phyloP scores from a whole-genome alignment of 257 asterid species.

The Solanum megistacrolobum region DNA sequence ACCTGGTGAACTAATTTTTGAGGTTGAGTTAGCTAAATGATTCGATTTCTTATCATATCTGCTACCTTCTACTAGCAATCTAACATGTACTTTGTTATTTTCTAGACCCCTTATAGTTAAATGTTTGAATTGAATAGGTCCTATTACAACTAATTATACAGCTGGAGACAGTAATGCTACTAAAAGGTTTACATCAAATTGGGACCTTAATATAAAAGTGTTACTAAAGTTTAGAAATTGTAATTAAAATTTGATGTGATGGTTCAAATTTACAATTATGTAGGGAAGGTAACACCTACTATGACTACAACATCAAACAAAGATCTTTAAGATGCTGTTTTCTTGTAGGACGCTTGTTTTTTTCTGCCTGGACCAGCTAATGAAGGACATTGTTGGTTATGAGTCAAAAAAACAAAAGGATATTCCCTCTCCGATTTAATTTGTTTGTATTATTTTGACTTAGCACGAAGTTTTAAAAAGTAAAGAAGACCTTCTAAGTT shows the following conservation, averaged over 20 bases:
- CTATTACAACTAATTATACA: neutral
- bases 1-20: neutral
- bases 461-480: neutral
- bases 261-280: neutral
- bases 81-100: neutral
- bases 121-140: neutral
- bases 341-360: slow-evolving; percentile 19
- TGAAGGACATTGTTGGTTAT: neutral
- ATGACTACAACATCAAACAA: neutral
- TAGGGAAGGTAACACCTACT: slow-evolving; percentile 5
- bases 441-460: neutral
- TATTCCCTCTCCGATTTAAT: neutral
- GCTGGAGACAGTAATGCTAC: neutral
- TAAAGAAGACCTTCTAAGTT: neutral
- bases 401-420: neutral
- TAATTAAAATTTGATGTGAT: neutral
- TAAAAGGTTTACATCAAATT: neutral
- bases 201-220: neutral
- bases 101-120: neutral
- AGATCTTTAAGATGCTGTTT: neutral
- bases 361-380: neutral
- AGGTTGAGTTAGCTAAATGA: neutral
- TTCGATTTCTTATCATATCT: neutral
- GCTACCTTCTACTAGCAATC: neutral
- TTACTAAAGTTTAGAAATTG: neutral